Conservation (phyloP, 2,329 filamentous ascomycete genomes). For the Alternaria triticina region DNA sequence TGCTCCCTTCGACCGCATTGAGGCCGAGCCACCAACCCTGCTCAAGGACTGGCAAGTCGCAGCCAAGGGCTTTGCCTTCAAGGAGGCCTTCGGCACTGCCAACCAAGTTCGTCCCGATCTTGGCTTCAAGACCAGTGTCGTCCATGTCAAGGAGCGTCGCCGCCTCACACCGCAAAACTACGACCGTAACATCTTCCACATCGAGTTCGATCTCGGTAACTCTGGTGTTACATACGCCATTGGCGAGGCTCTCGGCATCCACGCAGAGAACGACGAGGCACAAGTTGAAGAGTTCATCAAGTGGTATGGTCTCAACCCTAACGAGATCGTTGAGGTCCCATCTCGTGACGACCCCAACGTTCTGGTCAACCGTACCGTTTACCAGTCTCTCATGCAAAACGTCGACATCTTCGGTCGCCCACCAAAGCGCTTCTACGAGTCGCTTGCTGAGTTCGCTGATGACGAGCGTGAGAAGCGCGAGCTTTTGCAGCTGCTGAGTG, state of each 20-base stretch:
- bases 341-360: constrained; percentile 77
- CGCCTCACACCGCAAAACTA: constrained; percentile 87
- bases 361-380: constrained; percentile 88
- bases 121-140: constrained; percentile 81
- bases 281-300: constrained; percentile 86
- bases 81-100: constrained; percentile 85
- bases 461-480: constrained; percentile 83
- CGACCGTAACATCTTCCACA: constrained; percentile 99
- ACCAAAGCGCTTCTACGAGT: constrained; percentile 97
- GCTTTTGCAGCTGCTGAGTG: constrained; percentile 72
- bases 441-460: constrained; percentile 81
- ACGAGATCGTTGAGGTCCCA: constrained; percentile 89
- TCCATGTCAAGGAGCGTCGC: constrained; percentile 94
- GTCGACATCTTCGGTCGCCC: constrained; percentile 96
- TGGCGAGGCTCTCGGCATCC: constrained; percentile 94
- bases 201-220: constrained; percentile 93
- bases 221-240: constrained; percentile 96
- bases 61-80: constrained; percentile 89
- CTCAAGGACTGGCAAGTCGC: constrained; percentile 81
- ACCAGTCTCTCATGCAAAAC: constrained; percentile 89
- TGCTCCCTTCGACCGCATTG: constrained; percentile 75
- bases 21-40: constrained; percentile 69
- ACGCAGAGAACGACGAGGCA: constrained; percentile 86
- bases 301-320: constrained; percentile 82
- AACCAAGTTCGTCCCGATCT: constrained; percentile 82